These are phyloP conservation scores for Penicillium waksmanii DNA, from an alignment of 495 filamentous ascomycete species.

Conservation along the genomic window DNA sequence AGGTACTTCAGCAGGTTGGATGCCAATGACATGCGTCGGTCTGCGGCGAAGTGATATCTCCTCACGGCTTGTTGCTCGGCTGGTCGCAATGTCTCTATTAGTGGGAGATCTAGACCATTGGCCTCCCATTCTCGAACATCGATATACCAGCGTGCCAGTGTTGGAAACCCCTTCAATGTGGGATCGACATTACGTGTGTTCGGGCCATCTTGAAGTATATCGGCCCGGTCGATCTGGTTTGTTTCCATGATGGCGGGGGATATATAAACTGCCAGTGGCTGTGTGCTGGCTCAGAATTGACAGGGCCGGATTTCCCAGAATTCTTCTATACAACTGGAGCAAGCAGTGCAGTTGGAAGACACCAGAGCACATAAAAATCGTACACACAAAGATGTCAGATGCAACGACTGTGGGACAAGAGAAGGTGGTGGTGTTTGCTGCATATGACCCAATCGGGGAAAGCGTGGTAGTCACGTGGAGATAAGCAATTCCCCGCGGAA, in stretches of 20 bases:
- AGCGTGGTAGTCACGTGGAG: constrained; percentile 22
- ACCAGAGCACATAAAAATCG: neutral
- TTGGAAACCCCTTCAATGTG: constrained; percentile 18
- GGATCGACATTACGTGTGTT: constrained; percentile 8
- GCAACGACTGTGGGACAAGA: neutral
- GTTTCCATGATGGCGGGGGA: constrained; percentile 8
- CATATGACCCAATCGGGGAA: constrained; percentile 2
- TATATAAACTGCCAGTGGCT: neutral
- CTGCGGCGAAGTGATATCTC: constrained; percentile 43
- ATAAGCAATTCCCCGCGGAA: constrained; percentile 33
- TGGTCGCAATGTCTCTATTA: constrained; percentile 39
- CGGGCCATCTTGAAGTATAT: constrained; percentile 8
- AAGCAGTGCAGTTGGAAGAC: neutral
- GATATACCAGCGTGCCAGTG: constrained; percentile 47
- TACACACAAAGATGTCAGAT: neutral
- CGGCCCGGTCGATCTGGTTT: constrained; percentile 19
- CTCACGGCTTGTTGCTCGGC: constrained; percentile 40
- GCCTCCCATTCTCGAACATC: constrained; percentile 43
- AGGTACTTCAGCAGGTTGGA: constrained; percentile 81
- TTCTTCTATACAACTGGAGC: neutral
- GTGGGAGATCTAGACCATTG: constrained; percentile 36
- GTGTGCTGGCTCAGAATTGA: neutral
- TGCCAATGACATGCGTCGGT: constrained; percentile 60
- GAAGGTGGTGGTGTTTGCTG: neutral
- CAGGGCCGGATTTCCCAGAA: neutral